A percentile compares a stretch with the other conserved stretches of the same genome.
phyloP scores from a whole-genome alignment of 106 monocot genomes.

The Platanthera zijinensis region DNA sequence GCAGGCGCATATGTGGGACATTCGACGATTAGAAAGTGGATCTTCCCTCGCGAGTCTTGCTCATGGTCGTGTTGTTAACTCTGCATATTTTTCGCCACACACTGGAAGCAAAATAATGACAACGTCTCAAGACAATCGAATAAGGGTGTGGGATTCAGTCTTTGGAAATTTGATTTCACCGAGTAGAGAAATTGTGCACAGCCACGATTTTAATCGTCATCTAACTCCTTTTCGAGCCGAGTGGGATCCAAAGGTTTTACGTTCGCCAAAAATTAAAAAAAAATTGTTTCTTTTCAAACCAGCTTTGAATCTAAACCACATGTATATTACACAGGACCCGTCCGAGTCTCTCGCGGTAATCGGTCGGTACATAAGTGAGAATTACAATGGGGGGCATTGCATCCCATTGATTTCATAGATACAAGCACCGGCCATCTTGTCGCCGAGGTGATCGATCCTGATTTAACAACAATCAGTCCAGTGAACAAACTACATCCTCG shows the following conservation, averaged over 20 bases:
- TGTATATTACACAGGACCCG: constrained; percentile 42
- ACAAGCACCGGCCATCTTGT: constrained; percentile 66
- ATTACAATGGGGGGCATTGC: constrained; percentile 76
- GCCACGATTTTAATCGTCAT: constrained; percentile 92
- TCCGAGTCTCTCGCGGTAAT: constrained; percentile 81
- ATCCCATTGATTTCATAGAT: constrained; percentile 95
- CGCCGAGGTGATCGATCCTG: constrained; percentile 71
- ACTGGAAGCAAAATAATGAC: constrained; percentile 83
- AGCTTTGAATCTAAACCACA: background rate
- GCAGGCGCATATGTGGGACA: constrained; percentile 88
- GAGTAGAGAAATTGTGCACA: constrained; percentile 86
- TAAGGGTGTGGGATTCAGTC: constrained; percentile 92
- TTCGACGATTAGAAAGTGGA: constrained; percentile 40
- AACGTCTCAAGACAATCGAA: constrained; percentile 83
- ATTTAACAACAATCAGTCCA: constrained; percentile 85
- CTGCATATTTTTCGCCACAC: constrained; percentile 74
- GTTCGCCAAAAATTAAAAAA: background rate
- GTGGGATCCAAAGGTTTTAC: constrained; percentile 94
- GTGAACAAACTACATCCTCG: constrained; percentile 89
- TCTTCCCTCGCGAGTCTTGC: constrained; percentile 60
- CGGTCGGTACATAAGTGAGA: constrained; percentile 95
- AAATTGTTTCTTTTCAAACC: background rate
- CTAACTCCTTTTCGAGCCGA: constrained; percentile 88
- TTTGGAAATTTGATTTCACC: constrained; percentile 65
- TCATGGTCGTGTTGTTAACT: constrained; percentile 82